Evolutionary conservation across 257 asterid species (phyloP).

Genomic region (Osmanthus fragrans): DNA sequence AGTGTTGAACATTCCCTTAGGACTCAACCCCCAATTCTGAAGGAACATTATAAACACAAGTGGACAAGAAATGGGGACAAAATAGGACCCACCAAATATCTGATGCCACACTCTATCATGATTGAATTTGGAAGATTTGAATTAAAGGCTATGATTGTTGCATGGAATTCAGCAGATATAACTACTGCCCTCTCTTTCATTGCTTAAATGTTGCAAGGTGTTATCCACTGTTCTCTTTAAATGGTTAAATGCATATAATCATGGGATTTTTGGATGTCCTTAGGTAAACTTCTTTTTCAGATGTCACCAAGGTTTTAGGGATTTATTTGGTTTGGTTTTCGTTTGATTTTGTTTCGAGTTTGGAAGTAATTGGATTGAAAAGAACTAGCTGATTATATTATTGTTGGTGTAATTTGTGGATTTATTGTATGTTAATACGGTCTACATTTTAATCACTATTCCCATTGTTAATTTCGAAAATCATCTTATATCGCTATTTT

Average conservation of each 20-base stretch:
- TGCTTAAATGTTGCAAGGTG: slow-evolving; percentile 60
- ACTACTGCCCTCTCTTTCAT: slow-evolving; percentile 22
- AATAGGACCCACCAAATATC: slow-evolving; percentile 43
- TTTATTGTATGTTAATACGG: too few relatives aligned
- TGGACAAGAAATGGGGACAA: slow-evolving; percentile 26
- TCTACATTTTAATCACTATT: too few relatives aligned
- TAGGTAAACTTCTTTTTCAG: slow-evolving; percentile 50
- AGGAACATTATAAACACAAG: slow-evolving; percentile 9
- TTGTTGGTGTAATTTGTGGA: too few relatives aligned
- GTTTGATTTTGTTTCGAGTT: not conserved
- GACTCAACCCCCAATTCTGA: not conserved
- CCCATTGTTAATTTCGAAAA: too few relatives aligned
- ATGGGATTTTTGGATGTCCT: slow-evolving; percentile 21
- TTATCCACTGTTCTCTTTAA: slow-evolving; percentile 15
- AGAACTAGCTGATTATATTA: too few relatives aligned
- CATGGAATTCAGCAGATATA: slow-evolving; percentile 85
- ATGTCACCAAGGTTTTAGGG: slow-evolving; percentile 25
- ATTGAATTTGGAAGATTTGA: slow-evolving; percentile 53
- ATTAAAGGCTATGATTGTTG: slow-evolving; percentile 71
- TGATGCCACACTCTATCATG: slow-evolving; percentile 41
- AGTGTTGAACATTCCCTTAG: slow-evolving; percentile 22
- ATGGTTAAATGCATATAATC: slow-evolving; percentile 5
- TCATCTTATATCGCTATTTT: too few relatives aligned
- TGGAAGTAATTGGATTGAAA: not conserved
- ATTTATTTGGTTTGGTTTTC: not conserved